phyloP scores from a whole-genome alignment of 345 rosid genomes.

The Hibiscus trionum region DNA sequence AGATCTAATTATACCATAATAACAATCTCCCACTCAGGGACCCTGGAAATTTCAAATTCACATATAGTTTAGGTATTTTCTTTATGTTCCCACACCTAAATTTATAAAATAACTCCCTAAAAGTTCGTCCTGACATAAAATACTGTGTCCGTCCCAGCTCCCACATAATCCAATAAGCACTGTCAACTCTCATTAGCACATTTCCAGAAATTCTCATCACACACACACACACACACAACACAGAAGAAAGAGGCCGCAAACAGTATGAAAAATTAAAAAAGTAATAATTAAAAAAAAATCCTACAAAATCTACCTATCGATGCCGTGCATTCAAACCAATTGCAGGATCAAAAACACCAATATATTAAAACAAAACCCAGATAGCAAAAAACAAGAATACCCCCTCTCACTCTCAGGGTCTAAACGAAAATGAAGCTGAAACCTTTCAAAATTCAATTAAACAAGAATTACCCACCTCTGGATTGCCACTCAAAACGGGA shows the following conservation, averaged over 20 bases:
- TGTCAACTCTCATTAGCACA: background rate
- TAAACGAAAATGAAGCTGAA: background rate
- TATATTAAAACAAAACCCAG: background rate
- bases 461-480: background rate
- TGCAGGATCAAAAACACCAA: too few species aligned
- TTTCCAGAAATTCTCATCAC: background rate
- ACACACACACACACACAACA: background rate
- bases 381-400: background rate
- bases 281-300: background rate
- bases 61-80: too few species aligned
- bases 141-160: too few species aligned
- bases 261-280: too few species aligned
- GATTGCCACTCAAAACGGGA: too few species aligned
- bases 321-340: too few species aligned
- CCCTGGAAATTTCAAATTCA: too few species aligned
- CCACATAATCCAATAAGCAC: background rate
- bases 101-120: too few species aligned
- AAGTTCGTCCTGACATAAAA: too few species aligned
- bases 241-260: too few species aligned
- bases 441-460: background rate
- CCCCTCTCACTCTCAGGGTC: background rate
- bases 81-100: too few species aligned
- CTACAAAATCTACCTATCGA: too few species aligned
- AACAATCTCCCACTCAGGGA: background rate
- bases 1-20: slow-evolving; percentile 15